phyloP scores from a whole-genome alignment of 352 stramenopile genomes.

The Phytophthora palmivora region DNA sequence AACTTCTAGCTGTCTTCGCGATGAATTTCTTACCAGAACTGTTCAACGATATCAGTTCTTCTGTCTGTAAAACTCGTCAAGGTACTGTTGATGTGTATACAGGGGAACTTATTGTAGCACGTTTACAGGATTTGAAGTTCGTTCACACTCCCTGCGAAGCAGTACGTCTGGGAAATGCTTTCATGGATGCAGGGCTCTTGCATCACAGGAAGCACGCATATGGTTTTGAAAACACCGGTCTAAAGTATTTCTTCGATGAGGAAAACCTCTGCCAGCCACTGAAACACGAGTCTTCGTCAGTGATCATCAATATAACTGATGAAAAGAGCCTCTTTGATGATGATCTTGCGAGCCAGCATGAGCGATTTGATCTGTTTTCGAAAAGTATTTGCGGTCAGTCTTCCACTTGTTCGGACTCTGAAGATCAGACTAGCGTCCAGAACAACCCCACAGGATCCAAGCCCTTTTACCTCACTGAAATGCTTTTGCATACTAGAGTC shows the following conservation, averaged over 20 bases:
- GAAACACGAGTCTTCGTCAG: neutral
- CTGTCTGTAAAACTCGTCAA: constrained; percentile 20
- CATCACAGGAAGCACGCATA: constrained; percentile 54
- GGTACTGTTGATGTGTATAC: constrained; percentile 32
- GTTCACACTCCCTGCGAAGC: constrained; percentile 42
- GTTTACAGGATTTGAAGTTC: constrained; percentile 38
- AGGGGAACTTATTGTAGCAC: constrained; percentile 42
- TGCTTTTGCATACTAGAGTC: constrained; percentile 1
- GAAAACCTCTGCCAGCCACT: constrained; percentile 45
- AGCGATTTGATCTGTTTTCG: constrained; percentile 1
- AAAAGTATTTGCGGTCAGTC: constrained; percentile 4
- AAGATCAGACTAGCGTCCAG: constrained; percentile 24
- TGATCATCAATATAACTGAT: constrained; percentile 8
- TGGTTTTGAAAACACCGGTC: constrained; percentile 38
- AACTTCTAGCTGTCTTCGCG: constrained; percentile 42
- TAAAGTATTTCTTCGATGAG: constrained; percentile 55
- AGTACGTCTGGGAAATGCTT: constrained; percentile 49
- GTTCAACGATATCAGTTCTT: constrained; percentile 27
- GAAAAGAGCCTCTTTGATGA: constrained; percentile 4
- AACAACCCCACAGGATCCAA: constrained; percentile 22
- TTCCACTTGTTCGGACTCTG: constrained; percentile 12
- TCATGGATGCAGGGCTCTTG: constrained; percentile 56
- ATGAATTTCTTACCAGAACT: constrained; percentile 36
- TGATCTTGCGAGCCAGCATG: constrained; percentile 21
- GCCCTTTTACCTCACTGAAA: constrained; percentile 19